Conservation (phyloP, 116 monocot genomes). For the Phalaenopsis hybrid region DNA sequence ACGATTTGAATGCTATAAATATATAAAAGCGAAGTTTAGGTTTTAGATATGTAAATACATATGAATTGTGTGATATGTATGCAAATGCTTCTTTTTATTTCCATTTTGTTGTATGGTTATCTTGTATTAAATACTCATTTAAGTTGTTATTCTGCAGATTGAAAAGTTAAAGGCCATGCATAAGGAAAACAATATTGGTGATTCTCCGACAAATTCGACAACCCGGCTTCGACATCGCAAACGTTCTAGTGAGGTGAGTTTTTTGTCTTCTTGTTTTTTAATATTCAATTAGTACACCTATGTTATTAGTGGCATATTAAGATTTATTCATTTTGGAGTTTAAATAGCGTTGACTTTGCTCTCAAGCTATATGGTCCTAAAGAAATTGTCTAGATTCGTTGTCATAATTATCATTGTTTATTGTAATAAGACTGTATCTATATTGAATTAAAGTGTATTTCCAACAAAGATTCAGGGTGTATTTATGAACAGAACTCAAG, state of each 20-base stretch:
- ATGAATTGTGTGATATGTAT: too few relatives aligned
- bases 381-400: not conserved
- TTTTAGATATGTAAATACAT: too few relatives aligned
- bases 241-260: constrained; percentile 64
- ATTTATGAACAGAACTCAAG: too few relatives aligned
- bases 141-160: not conserved
- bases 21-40: too few relatives aligned
- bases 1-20: too few relatives aligned
- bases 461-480: too few relatives aligned
- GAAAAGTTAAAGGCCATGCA: constrained; percentile 23
- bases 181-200: constrained; percentile 25
- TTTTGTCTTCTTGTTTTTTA: not conserved
- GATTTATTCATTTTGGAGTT: not conserved
- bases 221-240: constrained; percentile 64
- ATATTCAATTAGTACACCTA: not conserved
- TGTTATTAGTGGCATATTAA: not conserved
- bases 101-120: not conserved
- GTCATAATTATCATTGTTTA: too few relatives aligned
- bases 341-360: not conserved
- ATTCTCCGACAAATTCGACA: constrained; percentile 19
- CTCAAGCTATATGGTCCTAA: not conserved
- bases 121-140: not conserved
- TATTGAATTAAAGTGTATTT: too few relatives aligned
- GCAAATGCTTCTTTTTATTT: too few relatives aligned
- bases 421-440: too few relatives aligned